Evolutionary conservation across 2,329 filamentous ascomycete genomes (phyloP).

Genomic region (Podosphaera fusca): DNA sequence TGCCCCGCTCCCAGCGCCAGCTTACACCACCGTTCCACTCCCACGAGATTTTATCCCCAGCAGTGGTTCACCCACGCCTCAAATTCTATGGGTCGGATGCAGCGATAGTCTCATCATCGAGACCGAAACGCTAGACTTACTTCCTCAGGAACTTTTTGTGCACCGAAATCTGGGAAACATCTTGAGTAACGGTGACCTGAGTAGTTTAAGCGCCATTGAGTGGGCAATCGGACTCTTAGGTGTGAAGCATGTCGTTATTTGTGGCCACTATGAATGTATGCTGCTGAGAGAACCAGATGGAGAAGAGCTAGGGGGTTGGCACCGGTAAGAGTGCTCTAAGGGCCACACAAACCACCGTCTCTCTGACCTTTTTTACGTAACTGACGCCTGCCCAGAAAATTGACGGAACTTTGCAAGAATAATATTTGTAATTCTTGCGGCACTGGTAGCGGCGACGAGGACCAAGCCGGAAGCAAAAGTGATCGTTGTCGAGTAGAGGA

Average conservation of each 20-base stretch:
- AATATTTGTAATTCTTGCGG: conserved; percentile 4
- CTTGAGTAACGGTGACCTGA: conserved; percentile 34
- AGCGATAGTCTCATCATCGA: conserved; percentile 43
- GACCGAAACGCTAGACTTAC: conserved; percentile 35
- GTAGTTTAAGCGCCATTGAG: conserved; percentile 31
- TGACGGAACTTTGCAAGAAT: not conserved
- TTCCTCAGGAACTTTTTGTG: conserved; percentile 44
- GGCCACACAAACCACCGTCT: conserved; percentile 12
- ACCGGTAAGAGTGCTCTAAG: conserved; percentile 17
- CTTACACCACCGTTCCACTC: conserved; percentile 3
- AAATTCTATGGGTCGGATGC: conserved; percentile 45
- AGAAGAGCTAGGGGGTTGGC: conserved; percentile 27
- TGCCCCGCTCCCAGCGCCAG: too few relatives aligned
- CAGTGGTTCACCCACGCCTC: conserved; percentile 13
- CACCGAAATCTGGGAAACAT: conserved; percentile 51
- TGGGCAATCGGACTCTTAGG: conserved; percentile 38
- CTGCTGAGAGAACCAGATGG: conserved; percentile 22
- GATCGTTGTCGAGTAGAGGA: conserved; percentile 23
- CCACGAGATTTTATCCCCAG: conserved; percentile 4
- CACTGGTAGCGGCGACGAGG: conserved; percentile 22
- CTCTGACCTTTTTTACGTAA: conserved; percentile 1
- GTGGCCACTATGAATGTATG: conserved; percentile 30
- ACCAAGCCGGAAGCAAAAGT: too few relatives aligned
- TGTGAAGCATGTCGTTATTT: conserved; percentile 32
- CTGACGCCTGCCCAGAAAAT: not conserved